Conservation (phyloP, 345 rosid species). For the Pugionium cornutum region DNA sequence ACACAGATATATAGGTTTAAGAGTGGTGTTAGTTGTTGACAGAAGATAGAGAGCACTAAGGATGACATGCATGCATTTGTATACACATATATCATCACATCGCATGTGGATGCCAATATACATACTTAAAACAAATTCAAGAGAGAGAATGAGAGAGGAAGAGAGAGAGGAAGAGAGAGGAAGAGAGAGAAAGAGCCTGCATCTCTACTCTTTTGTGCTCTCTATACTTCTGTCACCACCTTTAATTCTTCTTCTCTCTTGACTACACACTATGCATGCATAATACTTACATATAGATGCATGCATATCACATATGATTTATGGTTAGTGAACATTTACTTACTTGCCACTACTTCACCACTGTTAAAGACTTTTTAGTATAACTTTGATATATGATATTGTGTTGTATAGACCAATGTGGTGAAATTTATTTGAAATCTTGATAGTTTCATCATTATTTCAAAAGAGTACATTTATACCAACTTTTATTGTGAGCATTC, state of each 20-base stretch:
- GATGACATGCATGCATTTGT: slow-evolving; percentile 53
- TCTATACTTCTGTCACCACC: slow-evolving; percentile 88
- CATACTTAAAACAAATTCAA: not conserved
- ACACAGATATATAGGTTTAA: slow-evolving; percentile 11
- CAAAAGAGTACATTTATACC: too few relatives aligned
- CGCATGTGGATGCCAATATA: slow-evolving; percentile 8
- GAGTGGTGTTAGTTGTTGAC: slow-evolving; percentile 54
- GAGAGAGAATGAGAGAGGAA: too few relatives aligned
- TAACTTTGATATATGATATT: not conserved
- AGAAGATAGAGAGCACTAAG: slow-evolving; percentile 99
- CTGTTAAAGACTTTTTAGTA: not conserved
- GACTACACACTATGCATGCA: not conserved
- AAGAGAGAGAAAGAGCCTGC: slow-evolving; percentile 22
- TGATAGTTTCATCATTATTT: too few relatives aligned
- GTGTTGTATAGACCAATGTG: not conserved
- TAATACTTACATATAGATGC: slow-evolving; percentile 3
- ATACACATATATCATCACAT: slow-evolving; percentile 9
- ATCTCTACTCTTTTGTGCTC: slow-evolving; percentile 78
- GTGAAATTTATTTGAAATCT: too few relatives aligned
- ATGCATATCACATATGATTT: slow-evolving; percentile 5
- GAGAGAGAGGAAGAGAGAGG: too few relatives aligned
- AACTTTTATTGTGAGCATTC: too few relatives aligned
- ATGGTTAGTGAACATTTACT: not conserved
- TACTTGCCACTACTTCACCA: not conserved
- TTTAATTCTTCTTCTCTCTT: slow-evolving; percentile 14